Percentiles rank a stretch among this genome's conserved stretches.
phyloP scores from a whole-genome alignment of 495 filamentous ascomycete genomes.

The Thermochaetoides thermophila region DNA sequence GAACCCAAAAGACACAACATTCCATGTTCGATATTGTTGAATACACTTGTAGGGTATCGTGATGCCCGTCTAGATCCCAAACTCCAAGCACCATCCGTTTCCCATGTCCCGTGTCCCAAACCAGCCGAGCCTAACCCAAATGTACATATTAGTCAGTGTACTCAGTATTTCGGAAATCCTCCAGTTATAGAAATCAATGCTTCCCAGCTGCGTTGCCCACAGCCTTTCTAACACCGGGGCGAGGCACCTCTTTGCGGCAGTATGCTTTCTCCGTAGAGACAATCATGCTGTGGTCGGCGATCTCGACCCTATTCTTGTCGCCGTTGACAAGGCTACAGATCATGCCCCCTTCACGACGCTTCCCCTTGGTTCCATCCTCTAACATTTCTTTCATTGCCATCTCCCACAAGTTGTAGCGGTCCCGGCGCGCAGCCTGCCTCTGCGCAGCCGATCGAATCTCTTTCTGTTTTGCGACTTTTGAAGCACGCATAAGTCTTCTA shows the following conservation, averaged over 20 bases:
- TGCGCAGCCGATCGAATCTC: conserved; percentile 28
- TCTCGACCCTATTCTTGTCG: conserved; percentile 20
- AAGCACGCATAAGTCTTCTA: conserved; percentile 28
- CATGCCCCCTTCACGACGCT: conserved; percentile 53
- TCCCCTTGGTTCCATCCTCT: conserved; percentile 36
- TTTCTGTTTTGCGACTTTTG: conserved; percentile 33
- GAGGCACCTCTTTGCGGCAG: conserved; percentile 21
- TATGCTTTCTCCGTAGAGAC: conserved; percentile 26
- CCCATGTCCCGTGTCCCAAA: too few relatives aligned
- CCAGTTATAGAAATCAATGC: background rate
- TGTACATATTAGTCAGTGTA: background rate
- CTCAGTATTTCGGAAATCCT: background rate
- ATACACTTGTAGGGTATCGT: conserved; percentile 2
- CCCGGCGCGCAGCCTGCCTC: conserved; percentile 16
- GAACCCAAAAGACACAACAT: too few relatives aligned
- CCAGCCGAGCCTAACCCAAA: too few relatives aligned
- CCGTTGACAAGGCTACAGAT: conserved; percentile 43
- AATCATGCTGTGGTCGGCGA: conserved; percentile 35
- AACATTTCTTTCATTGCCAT: conserved; percentile 26
- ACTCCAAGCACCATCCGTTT: background rate
- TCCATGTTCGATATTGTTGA: background rate
- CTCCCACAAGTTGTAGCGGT: conserved; percentile 30
- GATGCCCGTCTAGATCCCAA: background rate
- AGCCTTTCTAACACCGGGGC: conserved; percentile 11
- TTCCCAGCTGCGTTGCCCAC: conserved; percentile 8